Percentiles rank a stretch among this genome's conserved stretches.
Evolutionary conservation across 108 stramenopile species (phyloP).

Genomic region (Skeletonema marinoi): DNA sequence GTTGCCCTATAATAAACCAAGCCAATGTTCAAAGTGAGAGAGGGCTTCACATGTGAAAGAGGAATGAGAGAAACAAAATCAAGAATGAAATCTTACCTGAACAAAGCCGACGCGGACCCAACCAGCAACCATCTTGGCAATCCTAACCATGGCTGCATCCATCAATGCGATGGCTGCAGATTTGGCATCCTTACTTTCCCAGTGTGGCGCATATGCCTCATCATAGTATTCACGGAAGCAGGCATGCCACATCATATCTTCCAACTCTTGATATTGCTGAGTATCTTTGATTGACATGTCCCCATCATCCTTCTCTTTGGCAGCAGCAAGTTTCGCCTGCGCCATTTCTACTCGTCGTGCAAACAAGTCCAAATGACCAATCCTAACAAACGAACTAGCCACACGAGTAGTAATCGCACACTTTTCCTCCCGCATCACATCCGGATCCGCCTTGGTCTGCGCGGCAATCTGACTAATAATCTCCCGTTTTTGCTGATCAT

Average conservation of each 20-base stretch:
- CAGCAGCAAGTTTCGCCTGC: constrained; percentile 5
- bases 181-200: constrained; percentile 52
- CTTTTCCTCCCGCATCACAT: constrained; percentile 76
- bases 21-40: no score
- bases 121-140: constrained; percentile 76
- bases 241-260: constrained; percentile 83
- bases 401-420: constrained; percentile 91
- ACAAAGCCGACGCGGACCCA: constrained; percentile 95
- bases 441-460: constrained; percentile 72
- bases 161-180: constrained; percentile 61
- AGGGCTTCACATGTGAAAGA: not conserved
- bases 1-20: constrained; percentile 59
- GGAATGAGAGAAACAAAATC: not conserved
- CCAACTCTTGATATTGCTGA: constrained; percentile 67
- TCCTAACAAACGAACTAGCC: constrained; percentile 70
- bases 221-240: constrained; percentile 73
- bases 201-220: constrained; percentile 65
- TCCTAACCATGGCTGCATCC: constrained; percentile 50
- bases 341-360: constrained; percentile 56
- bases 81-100: constrained; percentile 42
- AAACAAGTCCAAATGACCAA: constrained; percentile 90
- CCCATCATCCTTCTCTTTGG: not conserved
- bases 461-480: constrained; percentile 65
- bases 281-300: constrained; percentile 38
- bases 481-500: constrained; percentile 50